These are phyloP conservation scores for Candida silvicultrix DNA, from an alignment of 805 yeast species.

Conservation along the genomic window DNA sequence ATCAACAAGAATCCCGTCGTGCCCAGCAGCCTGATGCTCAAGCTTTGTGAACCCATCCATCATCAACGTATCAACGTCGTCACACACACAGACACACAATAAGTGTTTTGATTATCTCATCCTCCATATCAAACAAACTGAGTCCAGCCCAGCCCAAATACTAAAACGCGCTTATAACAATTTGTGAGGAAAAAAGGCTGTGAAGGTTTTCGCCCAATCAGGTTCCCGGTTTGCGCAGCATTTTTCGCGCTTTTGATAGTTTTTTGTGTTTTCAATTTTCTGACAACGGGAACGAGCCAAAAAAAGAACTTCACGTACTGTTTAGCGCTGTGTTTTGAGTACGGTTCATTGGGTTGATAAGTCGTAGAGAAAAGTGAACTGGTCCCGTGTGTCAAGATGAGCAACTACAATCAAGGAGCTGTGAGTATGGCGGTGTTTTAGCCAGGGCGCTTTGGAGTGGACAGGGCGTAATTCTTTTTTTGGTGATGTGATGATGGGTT, in stretches of 20 bases:
- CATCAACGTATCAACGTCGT: too few species aligned
- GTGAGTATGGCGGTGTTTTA: neutral
- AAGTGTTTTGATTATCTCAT: too few species aligned
- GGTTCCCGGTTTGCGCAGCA: neutral
- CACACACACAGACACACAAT: too few species aligned
- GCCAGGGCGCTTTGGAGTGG: too few species aligned
- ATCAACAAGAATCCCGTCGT: constrained; percentile 67
- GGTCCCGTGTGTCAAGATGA: neutral
- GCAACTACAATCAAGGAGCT: neutral
- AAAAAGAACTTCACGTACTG: too few species aligned
- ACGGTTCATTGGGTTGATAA: too few species aligned
- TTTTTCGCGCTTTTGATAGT: neutral
- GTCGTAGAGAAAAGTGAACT: too few species aligned
- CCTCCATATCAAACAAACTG: too few species aligned
- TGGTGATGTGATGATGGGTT: neutral
- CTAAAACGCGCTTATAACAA: neutral
- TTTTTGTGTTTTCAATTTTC: neutral
- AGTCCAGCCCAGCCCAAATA: neutral
- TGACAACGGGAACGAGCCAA: neutral
- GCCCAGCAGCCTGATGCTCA: constrained; percentile 86
- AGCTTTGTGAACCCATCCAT: constrained; percentile 3
- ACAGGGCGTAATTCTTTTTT: too few species aligned
- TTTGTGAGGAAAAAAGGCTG: too few species aligned
- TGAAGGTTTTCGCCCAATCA: too few species aligned
- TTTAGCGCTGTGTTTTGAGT: too few species aligned